Evolutionary conservation across 352 stramenopile species (phyloP), one percentile per base, ranked within the genome.

Genomic region (Pelagophyceae sp.): DNA sequence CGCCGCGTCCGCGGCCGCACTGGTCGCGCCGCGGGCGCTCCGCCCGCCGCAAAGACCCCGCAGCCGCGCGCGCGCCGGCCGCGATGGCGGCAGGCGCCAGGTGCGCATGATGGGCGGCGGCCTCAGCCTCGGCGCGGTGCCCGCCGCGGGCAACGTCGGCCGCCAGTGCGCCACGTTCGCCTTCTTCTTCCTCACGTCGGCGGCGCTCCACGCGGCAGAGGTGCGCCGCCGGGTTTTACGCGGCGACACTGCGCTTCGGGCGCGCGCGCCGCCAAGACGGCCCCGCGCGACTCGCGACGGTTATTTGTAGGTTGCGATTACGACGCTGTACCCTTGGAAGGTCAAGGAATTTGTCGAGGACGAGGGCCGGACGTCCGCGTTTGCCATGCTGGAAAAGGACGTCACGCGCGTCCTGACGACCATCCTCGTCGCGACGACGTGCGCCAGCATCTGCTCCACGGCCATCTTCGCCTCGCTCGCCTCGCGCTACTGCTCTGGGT

Each of bases 241-340:
- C 45, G 23, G 45, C n/a, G n/a, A n/a, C n/a, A n/a, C n/a, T n/a
- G n/a, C n/a, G n/a, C n/a, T n/a, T n/a, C n/a, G n/a, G n/a, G n/a
- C n/a, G n/a, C n/a, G n/a, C n/a, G n/a, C n/a, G n/a, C n/a, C n/a
- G n/a, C n/a, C n/a, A n/a, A n/a, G n/a, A n/a, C n/a, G n/a, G n/a
- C n/a, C n/a, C n/a, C n/a, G n/a, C n/a, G n/a, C n/a, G n/a, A n/a
- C n/a, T n/a, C n/a, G n/a, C n/a, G n/a, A n/a, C n/a, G n/a, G n/a
- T n/a, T n/a, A n/a, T n/a, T n/a, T n/a, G 45, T 54, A 54, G 45
- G 45, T 92, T 78, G 88, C 89, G 29, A 93, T 94, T 76, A 94
- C 90, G 0, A 94, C 89, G 15, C 71, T 94, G 11, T 94, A 93
- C 79, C 88, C 89, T 1, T 94, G 89, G 89, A 93, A 93, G 80